These are phyloP conservation scores for Barnettozyma siamensis DNA, from an alignment of 805 yeast genomes.

Conservation along the genomic window DNA sequence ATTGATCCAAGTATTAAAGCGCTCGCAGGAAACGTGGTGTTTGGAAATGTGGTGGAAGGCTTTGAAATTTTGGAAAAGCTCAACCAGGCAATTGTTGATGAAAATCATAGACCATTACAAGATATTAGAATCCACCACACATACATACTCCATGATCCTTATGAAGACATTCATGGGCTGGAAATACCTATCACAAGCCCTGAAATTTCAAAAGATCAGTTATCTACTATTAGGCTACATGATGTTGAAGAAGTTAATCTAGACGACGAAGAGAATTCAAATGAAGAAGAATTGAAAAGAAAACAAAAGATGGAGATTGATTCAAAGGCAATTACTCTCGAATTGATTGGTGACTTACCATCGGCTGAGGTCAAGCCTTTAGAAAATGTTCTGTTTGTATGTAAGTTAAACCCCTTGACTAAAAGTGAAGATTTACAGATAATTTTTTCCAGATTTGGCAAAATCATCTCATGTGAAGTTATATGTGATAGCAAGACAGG, in stretches of 20 bases:
- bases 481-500: slow-evolving; percentile 43
- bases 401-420: slow-evolving; percentile 59
- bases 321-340: slow-evolving; percentile 55
- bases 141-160: slow-evolving; percentile 50
- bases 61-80: slow-evolving; percentile 40
- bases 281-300: slow-evolving; percentile 25
- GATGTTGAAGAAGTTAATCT: slow-evolving; percentile 18
- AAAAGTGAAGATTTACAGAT: slow-evolving; percentile 47
- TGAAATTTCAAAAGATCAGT: slow-evolving; percentile 30
- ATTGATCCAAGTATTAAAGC: slow-evolving; percentile 15
- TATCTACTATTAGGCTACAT: slow-evolving; percentile 28
- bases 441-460: slow-evolving; percentile 60
- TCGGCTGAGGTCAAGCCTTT: slow-evolving; percentile 53
- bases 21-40: slow-evolving; percentile 24
- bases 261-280: slow-evolving; percentile 18
- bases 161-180: slow-evolving; percentile 29
- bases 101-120: slow-evolving; percentile 34
- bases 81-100: slow-evolving; percentile 36
- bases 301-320: slow-evolving; percentile 33
- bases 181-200: slow-evolving; percentile 28
- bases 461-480: slow-evolving; percentile 44
- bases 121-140: slow-evolving; percentile 50
- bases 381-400: slow-evolving; percentile 56
- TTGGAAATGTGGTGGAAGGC: slow-evolving; percentile 52
- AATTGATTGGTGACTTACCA: slow-evolving; percentile 59